A percentile compares a stretch with the other conserved stretches of the same genome.
Conservation (phyloP, 1,139 yeast genomes). For the Lodderomyces jiufengensis region DNA sequence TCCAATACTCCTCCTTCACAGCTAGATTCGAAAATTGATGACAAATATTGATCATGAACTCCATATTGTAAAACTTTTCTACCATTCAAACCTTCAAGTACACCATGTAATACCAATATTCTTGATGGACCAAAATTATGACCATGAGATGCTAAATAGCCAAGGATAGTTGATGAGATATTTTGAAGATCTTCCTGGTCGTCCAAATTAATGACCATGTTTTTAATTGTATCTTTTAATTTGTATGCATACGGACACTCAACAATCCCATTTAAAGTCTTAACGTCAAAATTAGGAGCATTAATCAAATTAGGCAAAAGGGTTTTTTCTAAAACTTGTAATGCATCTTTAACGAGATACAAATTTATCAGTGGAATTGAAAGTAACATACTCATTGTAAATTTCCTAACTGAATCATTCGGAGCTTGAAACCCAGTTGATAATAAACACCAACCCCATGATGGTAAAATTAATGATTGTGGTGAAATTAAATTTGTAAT, state of each 20-base stretch:
- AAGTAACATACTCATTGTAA: constrained; percentile 55
- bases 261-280: constrained; percentile 22
- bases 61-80: constrained; percentile 27
- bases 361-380: constrained; percentile 49
- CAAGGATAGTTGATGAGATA: constrained; percentile 32
- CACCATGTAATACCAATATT: constrained; percentile 57
- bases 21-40: constrained; percentile 46
- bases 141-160: constrained; percentile 44
- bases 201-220: constrained; percentile 38
- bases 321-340: constrained; percentile 45
- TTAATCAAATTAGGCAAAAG: constrained; percentile 63
- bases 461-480: constrained; percentile 50
- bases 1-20: constrained; percentile 62
- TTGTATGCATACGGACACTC: constrained; percentile 59
- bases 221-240: constrained; percentile 45
- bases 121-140: constrained; percentile 71
- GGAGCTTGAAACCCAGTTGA: constrained; percentile 76
- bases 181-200: constrained; percentile 23
- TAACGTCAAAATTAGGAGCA: constrained; percentile 56
- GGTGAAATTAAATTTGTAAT: constrained; percentile 55
- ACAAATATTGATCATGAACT: constrained; percentile 27
- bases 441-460: constrained; percentile 72
- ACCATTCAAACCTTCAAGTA: constrained; percentile 47
- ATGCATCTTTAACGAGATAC: constrained; percentile 46
- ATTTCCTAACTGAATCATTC: constrained; percentile 74